Base-by-base conservation (phyloP, 192 early-diverging fungal species). In the Entrophospora sp. region DNA sequence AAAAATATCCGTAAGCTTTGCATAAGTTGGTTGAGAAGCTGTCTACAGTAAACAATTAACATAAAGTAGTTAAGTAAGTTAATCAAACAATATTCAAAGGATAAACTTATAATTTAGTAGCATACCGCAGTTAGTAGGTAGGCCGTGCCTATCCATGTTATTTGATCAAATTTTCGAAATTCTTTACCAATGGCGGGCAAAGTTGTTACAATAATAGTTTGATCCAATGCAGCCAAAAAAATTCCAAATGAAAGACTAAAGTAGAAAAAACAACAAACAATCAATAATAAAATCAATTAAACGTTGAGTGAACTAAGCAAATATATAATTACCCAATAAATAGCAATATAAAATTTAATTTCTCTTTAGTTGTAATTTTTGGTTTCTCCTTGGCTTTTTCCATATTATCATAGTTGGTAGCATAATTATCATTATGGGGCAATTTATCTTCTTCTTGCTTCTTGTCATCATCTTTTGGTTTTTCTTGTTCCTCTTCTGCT, bases 141-240 rank as follows among this genome's bases (percentile, higher is more conserved):
- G 25, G 81, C 74, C 16, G 81, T 87, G 12, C 87, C 86, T 38
- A 97, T 83, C 95, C 95, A 97, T 12, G 87, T 73, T 46, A 91
- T 83, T 48, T 78, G 71, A 37, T 78, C 79, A 25, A 87, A 74
- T 9, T 81, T 75, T 5, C 77, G 63, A 42, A 96, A 89, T 30
- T 92, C 85, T 27, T 75, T 67, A 14, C 84, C 83, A 60, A 97
- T 94, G 0, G 67, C 73, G 13, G 82, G 76, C 37, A 91, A 77
- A 2, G 88, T 81, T 0, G 91, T 91, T 4, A 87, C 79, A 31
- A 97, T 81, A 51, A 97, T 90, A 0, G 90, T 94, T 59, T 86
- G 86, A 64, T 94, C 91, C 7, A 90, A 69, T 16, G 85, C 81
- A 0, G 84, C 84, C 27, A 93, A 80, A 60, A 93, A 87, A 61